Evolutionary conservation across 148 eudicot genomes (phyloP).

Genomic region (Beta vulgaris): DNA sequence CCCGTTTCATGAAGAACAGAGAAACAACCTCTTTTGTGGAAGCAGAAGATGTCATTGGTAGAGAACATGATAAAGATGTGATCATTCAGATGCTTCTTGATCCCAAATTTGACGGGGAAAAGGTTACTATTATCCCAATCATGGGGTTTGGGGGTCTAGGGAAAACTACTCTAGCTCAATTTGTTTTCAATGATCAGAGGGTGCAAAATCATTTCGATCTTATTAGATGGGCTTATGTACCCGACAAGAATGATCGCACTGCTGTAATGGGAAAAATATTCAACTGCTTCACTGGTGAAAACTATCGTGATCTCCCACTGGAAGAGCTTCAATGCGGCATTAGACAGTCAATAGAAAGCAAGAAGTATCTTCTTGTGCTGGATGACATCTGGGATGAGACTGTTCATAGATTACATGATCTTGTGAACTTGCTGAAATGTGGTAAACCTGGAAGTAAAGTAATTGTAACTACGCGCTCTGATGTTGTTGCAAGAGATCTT

Average conservation of each 20-base stretch:
- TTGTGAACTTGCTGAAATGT: not conserved
- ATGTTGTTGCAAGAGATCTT: not conserved
- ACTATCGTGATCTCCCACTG: not conserved
- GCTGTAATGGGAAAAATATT: not conserved
- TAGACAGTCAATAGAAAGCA: not conserved
- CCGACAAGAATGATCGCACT: not conserved
- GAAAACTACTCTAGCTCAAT: constrained; percentile 23
- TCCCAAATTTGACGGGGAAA: constrained; percentile 3
- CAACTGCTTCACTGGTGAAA: not conserved
- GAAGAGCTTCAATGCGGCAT: not conserved
- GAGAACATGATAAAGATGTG: not conserved
- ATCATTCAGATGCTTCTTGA: constrained; percentile 15
- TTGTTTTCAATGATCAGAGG: constrained; percentile 12
- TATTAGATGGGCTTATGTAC: constrained; percentile 6
- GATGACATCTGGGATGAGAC: constrained; percentile 23
- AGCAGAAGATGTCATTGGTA: constrained; percentile 12
- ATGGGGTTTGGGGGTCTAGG: constrained; percentile 20
- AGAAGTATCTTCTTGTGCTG: constrained; percentile 18
- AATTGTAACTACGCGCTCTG: constrained; percentile 18
- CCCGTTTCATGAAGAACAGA: not conserved
- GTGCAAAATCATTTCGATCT: constrained; percentile 6
- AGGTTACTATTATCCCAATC: constrained; percentile 19
- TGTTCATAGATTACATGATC: not conserved
- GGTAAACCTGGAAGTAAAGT: constrained; percentile 19
- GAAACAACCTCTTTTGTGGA: constrained; percentile 15